Percentiles rank a stretch among this genome's conserved stretches.
phyloP scores from a whole-genome alignment of 2,329 filamentous ascomycete genomes.

The Colletotrichum liaoningense region DNA sequence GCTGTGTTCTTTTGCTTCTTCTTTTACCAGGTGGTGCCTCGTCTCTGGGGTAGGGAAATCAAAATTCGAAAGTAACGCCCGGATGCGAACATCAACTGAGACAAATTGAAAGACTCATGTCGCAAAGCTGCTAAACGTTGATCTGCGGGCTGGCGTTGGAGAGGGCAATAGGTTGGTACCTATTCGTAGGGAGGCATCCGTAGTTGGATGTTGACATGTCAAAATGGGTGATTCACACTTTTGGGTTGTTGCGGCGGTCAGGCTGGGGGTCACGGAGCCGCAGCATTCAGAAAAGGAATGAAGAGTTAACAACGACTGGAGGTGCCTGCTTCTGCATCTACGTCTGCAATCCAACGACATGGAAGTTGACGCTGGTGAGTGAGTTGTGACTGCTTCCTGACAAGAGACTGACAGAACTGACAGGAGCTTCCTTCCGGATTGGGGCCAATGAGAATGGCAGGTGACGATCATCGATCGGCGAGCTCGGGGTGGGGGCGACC shows the following conservation, averaged over 20 bases:
- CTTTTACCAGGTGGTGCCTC: neutral
- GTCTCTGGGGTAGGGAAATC: neutral
- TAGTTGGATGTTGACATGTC: neutral
- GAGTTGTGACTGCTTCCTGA: neutral
- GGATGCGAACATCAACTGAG: neutral
- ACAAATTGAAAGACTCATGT: neutral
- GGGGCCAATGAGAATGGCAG: conserved; percentile 27
- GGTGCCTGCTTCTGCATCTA: no score
- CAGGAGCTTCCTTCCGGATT: conserved; percentile 14
- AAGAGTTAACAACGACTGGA: neutral
- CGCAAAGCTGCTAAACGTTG: neutral
- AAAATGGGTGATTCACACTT: neutral
- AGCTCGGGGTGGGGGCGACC: conserved; percentile 17
- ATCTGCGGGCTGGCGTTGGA: neutral
- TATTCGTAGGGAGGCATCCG: neutral
- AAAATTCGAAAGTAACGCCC: neutral
- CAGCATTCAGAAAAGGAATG: neutral
- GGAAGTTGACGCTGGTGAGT: neutral
- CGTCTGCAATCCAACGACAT: neutral
- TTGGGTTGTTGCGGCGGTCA: neutral
- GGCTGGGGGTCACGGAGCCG: neutral
- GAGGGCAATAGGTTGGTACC: neutral
- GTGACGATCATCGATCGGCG: conserved; percentile 31
- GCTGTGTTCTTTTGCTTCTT: neutral
- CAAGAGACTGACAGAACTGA: neutral